Conservation (phyloP, 495 filamentous ascomycete species). For the Amphirosellinia nigrospora region DNA sequence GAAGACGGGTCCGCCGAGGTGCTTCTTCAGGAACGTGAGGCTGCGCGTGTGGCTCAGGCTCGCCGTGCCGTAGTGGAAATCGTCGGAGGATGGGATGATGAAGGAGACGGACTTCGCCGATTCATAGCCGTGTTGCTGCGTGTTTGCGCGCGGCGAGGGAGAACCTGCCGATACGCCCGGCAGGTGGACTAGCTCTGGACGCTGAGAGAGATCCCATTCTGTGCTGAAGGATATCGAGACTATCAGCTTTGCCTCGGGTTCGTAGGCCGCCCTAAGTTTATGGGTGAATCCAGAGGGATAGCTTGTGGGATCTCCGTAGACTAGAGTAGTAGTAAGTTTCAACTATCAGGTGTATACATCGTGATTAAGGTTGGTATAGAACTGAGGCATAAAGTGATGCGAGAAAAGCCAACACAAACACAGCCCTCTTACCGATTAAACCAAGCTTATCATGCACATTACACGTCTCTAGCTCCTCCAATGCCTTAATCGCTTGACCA, state of each 20-base stretch:
- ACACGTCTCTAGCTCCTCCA: conserved; percentile 26
- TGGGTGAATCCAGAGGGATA: conserved; percentile 11
- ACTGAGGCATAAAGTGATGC: not conserved
- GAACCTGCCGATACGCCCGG: not conserved
- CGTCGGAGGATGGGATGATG: conserved; percentile 46
- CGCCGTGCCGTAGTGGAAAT: conserved; percentile 48
- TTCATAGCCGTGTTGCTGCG: conserved; percentile 41
- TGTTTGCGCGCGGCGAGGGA: not conserved
- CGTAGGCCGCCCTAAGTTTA: conserved; percentile 25
- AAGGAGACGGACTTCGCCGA: conserved; percentile 40
- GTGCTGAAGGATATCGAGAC: conserved; percentile 23
- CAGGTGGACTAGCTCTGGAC: conserved; percentile 11
- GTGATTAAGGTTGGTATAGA: not conserved
- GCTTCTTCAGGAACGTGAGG: conserved; percentile 58
- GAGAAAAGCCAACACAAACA: not conserved
- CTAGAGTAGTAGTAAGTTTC: not conserved
- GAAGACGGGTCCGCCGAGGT: conserved; percentile 59
- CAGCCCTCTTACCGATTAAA: conserved; percentile 23
- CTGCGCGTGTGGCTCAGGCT: conserved; percentile 58
- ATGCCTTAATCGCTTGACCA: conserved; percentile 13
- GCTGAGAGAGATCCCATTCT: conserved; percentile 12
- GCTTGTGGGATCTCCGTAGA: conserved; percentile 14
- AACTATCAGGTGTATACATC: not conserved
- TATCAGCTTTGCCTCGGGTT: conserved; percentile 4
- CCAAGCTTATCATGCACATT: conserved; percentile 27